A percentile compares a stretch with the other conserved stretches of the same genome.
Conservation (phyloP, 768 basidiomycete genomes). For the Rhizopogon vinicolor region DNA sequence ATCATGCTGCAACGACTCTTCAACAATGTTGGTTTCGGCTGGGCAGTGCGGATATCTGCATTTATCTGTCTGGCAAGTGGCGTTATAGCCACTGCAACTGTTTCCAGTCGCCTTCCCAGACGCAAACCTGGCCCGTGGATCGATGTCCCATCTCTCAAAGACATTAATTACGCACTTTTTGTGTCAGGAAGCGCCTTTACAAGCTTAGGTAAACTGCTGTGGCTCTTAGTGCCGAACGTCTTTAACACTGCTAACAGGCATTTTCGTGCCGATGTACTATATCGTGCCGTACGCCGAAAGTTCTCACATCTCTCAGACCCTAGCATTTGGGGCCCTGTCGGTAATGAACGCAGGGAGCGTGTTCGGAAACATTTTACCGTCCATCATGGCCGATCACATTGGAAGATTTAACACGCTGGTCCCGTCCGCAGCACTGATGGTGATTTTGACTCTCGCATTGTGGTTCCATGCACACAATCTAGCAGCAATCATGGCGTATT, state of each 20-base stretch:
- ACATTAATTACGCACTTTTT: background rate
- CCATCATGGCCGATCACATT: conserved; percentile 49
- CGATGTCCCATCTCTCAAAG: background rate
- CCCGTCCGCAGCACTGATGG: conserved; percentile 19
- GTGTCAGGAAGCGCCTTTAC: background rate
- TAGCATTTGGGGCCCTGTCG: conserved; percentile 50
- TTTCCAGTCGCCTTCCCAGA: background rate
- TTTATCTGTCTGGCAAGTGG: background rate
- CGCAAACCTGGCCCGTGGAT: background rate
- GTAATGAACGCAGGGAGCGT: conserved; percentile 59
- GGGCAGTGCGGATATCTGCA: conserved; percentile 16
- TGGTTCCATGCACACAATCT: background rate
- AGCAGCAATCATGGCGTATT: background rate
- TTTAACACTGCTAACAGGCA: conserved; percentile 29
- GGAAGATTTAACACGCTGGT: conserved; percentile 57
- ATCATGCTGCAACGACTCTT: conserved; percentile 18
- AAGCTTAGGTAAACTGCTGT: background rate
- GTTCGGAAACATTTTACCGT: conserved; percentile 51
- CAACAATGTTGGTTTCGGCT: conserved; percentile 15
- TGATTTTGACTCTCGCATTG: background rate
- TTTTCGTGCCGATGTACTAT: conserved; percentile 64
- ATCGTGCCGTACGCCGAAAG: conserved; percentile 51
- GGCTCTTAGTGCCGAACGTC: no score
- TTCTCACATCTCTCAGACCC: conserved; percentile 27
- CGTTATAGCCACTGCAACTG: background rate